Base-by-base conservation (phyloP, 73 alveolate species). In the Durusdinium trenchii region DNA sequence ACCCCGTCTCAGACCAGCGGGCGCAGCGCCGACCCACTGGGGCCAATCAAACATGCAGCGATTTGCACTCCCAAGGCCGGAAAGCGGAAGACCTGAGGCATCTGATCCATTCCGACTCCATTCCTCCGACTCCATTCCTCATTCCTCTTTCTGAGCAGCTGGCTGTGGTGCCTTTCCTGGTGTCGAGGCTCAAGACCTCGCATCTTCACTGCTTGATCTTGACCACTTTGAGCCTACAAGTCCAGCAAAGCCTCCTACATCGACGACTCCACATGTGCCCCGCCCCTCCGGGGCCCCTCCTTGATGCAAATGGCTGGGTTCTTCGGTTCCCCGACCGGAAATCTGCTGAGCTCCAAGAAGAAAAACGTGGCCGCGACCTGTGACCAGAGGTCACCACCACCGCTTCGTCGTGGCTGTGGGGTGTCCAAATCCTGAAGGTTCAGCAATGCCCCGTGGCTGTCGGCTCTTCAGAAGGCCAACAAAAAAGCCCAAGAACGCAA, bases 51-150 rank as follows among this genome's bases (percentile, higher is more conserved):
- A 78, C 98, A 91, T 42, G 98, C 98, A 18, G 90, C 84, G 46
- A 91, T 91, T 76, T 91, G 87, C 89, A 91, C 90, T 4, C 89
- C 89, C 62, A 91, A 50, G 12, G 98, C 87, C 18, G 98, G 98
- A 43, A 91, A 91, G 76, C 98, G 98, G 61, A 91, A 91, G 90
- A 91, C 98, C 54, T 84, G 46, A 32, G 71, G 67, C 40, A 7
- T n/a, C n/a, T n/a, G n/a, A n/a, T n/a, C n/a, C n/a, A n/a, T n/a
- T n/a, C n/a, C n/a, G n/a, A n/a, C n/a, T n/a, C n/a, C n/a, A n/a
- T n/a, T n/a, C n/a, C n/a, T n/a, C n/a, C n/a, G n/a, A n/a, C n/a
- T n/a, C n/a, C n/a, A n/a, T n/a, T n/a, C n/a, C n/a, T n/a, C n/a
- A n/a, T n/a, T n/a, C n/a, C n/a, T n/a, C n/a, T n/a, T 9, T 20